These are phyloP conservation scores for Crassisporium funariophilum DNA, from an alignment of 768 basidiomycete genomes.

Conservation along the genomic window DNA sequence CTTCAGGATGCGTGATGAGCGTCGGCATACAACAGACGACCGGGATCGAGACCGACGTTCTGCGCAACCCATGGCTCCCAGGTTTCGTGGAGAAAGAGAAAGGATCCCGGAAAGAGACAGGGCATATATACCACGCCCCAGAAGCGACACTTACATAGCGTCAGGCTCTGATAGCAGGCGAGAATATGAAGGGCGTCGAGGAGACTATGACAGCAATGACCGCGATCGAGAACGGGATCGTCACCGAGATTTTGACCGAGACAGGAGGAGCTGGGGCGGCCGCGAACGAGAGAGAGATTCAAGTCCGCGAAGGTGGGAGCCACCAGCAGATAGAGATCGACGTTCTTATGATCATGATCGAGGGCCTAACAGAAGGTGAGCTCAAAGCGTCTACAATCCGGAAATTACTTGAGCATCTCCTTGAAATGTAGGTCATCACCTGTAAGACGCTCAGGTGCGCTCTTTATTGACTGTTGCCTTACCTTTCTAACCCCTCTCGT, in stretches of 20 bases:
- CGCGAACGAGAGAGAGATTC: conserved; percentile 22
- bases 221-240: conserved; percentile 17
- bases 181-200: conserved; percentile 21
- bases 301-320: conserved; percentile 23
- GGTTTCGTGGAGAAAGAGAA: conserved; percentile 14
- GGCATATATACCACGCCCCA: conserved; percentile 19
- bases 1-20: conserved; percentile 25
- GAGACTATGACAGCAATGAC: conserved; percentile 11
- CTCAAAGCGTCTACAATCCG: not conserved
- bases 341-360: conserved; percentile 26
- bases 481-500: not conserved
- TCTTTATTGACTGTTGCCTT: too few relatives aligned
- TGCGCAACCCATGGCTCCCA: conserved; percentile 26
- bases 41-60: conserved; percentile 29
- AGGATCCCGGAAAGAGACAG: conserved; percentile 19
- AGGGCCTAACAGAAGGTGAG: conserved; percentile 26
- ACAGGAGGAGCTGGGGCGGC: conserved; percentile 8
- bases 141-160: conserved; percentile 35
- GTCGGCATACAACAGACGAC: conserved; percentile 23
- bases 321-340: conserved; percentile 25
- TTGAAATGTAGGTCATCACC: conserved; percentile 12
- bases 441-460: conserved; percentile 13
- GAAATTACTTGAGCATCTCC: not conserved
- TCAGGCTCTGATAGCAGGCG: conserved; percentile 28
- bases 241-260: conserved; percentile 20